Conservation (phyloP, 2,329 filamentous ascomycete species). For the Ophiocordyceps unilateralis region DNA sequence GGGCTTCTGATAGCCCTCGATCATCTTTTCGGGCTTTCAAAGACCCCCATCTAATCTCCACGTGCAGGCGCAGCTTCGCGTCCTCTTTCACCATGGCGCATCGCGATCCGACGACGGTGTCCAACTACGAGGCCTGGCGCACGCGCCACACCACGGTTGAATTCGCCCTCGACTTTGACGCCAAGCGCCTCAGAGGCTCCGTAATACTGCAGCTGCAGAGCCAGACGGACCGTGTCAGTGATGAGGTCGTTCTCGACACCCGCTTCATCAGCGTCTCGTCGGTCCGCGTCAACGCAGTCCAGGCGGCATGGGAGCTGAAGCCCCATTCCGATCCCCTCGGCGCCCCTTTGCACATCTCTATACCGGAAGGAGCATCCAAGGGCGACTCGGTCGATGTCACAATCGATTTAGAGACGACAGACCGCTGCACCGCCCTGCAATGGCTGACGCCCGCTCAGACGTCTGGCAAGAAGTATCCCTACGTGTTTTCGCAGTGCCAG, state of each 20-base stretch:
- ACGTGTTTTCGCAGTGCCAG: slow-evolving; percentile 97
- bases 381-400: slow-evolving; percentile 35
- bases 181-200: slow-evolving; percentile 58
- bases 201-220: slow-evolving; percentile 64
- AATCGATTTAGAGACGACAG: slow-evolving; percentile 65
- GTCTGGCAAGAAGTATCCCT: slow-evolving; percentile 86
- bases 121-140: slow-evolving; percentile 79
- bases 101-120: slow-evolving; percentile 76
- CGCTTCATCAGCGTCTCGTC: slow-evolving; percentile 59
- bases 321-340: slow-evolving; percentile 58
- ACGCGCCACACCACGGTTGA: slow-evolving; percentile 71
- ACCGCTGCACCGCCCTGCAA: slow-evolving; percentile 79
- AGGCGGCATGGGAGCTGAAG: slow-evolving; percentile 51
- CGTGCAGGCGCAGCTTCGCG: background rate
- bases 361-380: slow-evolving; percentile 35
- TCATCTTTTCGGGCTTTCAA: background rate
- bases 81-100: slow-evolving; percentile 11
- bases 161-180: slow-evolving; percentile 69
- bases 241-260: slow-evolving; percentile 76
- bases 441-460: slow-evolving; percentile 92
- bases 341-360: slow-evolving; percentile 47
- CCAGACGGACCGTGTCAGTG: slow-evolving; percentile 52
- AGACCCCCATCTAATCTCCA: too few relatives aligned
- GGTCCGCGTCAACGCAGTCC: slow-evolving; percentile 50
- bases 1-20: background rate